Percentiles rank a stretch among this genome's conserved stretches.
Conservation (phyloP, 805 yeast species). For the Candida boidinii region DNA sequence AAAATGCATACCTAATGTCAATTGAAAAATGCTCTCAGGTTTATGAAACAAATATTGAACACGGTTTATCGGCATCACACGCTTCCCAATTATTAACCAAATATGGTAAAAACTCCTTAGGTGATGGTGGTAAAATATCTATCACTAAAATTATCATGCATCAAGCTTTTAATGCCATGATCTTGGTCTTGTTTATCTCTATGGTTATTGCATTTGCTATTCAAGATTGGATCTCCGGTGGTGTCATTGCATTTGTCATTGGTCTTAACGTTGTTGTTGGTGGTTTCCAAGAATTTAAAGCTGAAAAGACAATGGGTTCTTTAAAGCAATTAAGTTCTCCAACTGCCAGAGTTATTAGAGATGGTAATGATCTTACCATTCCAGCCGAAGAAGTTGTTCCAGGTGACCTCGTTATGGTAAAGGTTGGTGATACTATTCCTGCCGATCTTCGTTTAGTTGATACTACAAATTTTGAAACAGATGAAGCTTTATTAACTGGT, state of each 20-base stretch:
- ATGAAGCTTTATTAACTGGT: conserved; percentile 86
- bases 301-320: conserved; percentile 75
- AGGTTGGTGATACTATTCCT: conserved; percentile 70
- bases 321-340: conserved; percentile 61
- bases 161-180: conserved; percentile 74
- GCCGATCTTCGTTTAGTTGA: conserved; percentile 60
- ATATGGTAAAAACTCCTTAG: conserved; percentile 55
- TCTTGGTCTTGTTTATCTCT: conserved; percentile 59
- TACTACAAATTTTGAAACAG: conserved; percentile 60
- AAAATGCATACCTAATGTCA: conserved; percentile 12
- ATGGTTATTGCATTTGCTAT: conserved; percentile 67
- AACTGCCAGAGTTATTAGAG: conserved; percentile 57
- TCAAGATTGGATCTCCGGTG: conserved; percentile 75
- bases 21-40: conserved; percentile 10
- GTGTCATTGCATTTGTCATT: conserved; percentile 67
- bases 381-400: conserved; percentile 63
- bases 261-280: conserved; percentile 59
- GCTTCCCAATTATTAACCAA: conserved; percentile 21
- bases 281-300: conserved; percentile 60
- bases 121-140: conserved; percentile 50
- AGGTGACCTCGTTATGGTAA: conserved; percentile 57
- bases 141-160: conserved; percentile 47
- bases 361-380: conserved; percentile 47
- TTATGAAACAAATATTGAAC: conserved; percentile 28
- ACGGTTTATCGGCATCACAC: conserved; percentile 36